Conservation (phyloP, 257 asterid genomes). For the Cinchona pubescens region DNA sequence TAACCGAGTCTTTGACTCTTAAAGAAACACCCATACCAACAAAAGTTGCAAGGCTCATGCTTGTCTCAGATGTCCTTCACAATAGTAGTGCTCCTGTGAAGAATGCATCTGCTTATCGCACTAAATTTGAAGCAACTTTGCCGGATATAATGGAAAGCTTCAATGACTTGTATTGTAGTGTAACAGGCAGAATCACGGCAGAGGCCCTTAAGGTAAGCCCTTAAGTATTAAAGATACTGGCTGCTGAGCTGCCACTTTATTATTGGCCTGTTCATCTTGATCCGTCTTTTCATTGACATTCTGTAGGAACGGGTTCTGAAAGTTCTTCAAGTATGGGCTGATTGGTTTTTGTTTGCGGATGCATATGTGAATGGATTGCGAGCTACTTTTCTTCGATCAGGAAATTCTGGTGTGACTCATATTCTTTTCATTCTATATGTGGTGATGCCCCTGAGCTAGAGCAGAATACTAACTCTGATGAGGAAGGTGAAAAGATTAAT, state of each 20-base stretch:
- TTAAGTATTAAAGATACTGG: slow-evolving; percentile 1
- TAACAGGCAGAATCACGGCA: slow-evolving; percentile 91
- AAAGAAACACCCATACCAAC: slow-evolving; percentile 97
- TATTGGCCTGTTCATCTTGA: not conserved
- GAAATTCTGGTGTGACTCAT: slow-evolving; percentile 70
- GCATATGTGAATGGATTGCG: slow-evolving; percentile 89
- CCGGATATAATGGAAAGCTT: slow-evolving; percentile 94
- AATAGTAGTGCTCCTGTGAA: slow-evolving; percentile 95
- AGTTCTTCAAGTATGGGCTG: slow-evolving; percentile 97
- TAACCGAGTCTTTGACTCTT: slow-evolving; percentile 93
- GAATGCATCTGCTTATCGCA: slow-evolving; percentile 95
- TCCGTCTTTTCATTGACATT: slow-evolving; percentile 22
- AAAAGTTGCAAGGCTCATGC: slow-evolving; percentile 98
- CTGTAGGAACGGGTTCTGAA: slow-evolving; percentile 79
- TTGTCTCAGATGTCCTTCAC: slow-evolving; percentile 94
- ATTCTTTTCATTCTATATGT: slow-evolving; percentile 84
- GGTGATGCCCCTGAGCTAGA: slow-evolving; percentile 88
- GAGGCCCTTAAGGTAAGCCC: slow-evolving; percentile 85
- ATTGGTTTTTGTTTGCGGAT: slow-evolving; percentile 91
- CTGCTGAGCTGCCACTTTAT: not conserved
- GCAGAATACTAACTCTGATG: slow-evolving; percentile 53
- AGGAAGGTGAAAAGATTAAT: slow-evolving; percentile 49
- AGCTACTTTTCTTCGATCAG: slow-evolving; percentile 86
- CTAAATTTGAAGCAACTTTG: slow-evolving; percentile 81
- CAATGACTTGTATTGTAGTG: slow-evolving; percentile 86